Evolutionary conservation across 371 early-diverging fungal genomes (phyloP).

Genomic region (Mucor mucedo): DNA sequence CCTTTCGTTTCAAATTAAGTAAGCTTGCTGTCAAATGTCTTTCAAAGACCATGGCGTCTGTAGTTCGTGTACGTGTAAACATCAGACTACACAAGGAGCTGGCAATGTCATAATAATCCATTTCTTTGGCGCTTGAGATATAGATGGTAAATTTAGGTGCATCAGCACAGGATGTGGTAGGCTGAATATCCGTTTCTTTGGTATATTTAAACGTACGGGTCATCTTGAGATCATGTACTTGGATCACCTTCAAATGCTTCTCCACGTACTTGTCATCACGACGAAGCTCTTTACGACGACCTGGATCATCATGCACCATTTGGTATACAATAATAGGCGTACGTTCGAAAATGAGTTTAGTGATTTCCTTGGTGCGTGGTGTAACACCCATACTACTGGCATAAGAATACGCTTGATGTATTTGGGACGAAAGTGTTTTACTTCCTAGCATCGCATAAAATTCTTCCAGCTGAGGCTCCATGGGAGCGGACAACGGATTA

Average conservation of each 20-base stretch:
- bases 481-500: constrained; percentile 71
- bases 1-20: constrained; percentile 68
- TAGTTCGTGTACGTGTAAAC: constrained; percentile 65
- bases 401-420: constrained; percentile 55
- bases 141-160: constrained; percentile 62
- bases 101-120: constrained; percentile 86
- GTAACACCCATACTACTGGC: constrained; percentile 58
- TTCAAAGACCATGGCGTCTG: constrained; percentile 70
- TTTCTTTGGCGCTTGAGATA: constrained; percentile 62
- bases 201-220: constrained; percentile 69
- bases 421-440: constrained; percentile 61
- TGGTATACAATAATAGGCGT: constrained; percentile 67
- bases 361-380: constrained; percentile 56
- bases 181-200: constrained; percentile 56
- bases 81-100: constrained; percentile 62
- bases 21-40: constrained; percentile 68
- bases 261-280: constrained; percentile 57
- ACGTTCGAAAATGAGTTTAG: constrained; percentile 75
- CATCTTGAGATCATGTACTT: constrained; percentile 63
- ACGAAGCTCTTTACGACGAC: constrained; percentile 53
- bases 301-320: constrained; percentile 74
- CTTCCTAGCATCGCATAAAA: constrained; percentile 78
- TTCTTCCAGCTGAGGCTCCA: constrained; percentile 68
- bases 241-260: constrained; percentile 56
- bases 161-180: constrained; percentile 73